Percentiles rank a stretch among this genome's conserved stretches.
Evolutionary conservation across 2,329 filamentous ascomycete species (phyloP).

Genomic region (Raffaelea ambrosiae): DNA sequence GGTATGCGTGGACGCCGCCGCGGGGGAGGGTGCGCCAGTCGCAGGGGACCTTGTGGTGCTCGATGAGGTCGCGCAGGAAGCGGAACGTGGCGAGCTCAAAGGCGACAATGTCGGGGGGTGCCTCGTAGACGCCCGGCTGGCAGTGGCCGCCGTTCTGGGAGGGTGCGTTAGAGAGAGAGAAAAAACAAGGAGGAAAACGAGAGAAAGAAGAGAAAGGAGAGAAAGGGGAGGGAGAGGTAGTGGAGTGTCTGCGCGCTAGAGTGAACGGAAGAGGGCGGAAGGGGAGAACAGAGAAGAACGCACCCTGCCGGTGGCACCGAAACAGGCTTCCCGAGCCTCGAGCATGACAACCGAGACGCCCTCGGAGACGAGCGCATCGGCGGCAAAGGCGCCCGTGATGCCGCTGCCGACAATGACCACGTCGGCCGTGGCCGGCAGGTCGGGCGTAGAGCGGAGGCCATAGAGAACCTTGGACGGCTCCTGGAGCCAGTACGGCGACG

Average conservation of each 20-base stretch:
- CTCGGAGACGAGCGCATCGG: constrained; percentile 48
- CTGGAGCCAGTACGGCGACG: constrained; percentile 65
- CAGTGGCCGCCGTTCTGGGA: constrained; percentile 64
- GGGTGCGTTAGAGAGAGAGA: too few relatives aligned
- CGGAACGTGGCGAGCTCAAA: constrained; percentile 67
- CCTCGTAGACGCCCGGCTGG: constrained; percentile 60
- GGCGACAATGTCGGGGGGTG: constrained; percentile 49
- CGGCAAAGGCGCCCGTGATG: constrained; percentile 67
- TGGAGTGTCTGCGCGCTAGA: too few relatives aligned
- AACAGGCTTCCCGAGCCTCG: constrained; percentile 72
- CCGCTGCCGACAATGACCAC: constrained; percentile 67
- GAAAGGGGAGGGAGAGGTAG: background rate
- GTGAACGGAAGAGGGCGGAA: too few relatives aligned
- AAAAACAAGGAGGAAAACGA: background rate
- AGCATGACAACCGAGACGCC: constrained; percentile 56
- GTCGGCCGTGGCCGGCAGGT: constrained; percentile 55
- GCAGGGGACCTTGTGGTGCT: constrained; percentile 52
- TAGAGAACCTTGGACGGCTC: constrained; percentile 56
- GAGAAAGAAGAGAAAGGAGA: background rate
- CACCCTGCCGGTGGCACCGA: constrained; percentile 76
- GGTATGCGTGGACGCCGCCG: constrained; percentile 54
- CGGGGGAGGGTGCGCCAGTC: constrained; percentile 54
- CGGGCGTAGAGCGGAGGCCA: constrained; percentile 58
- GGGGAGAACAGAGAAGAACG: constrained; percentile 16
- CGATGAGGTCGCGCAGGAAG: constrained; percentile 50